Evolutionary conservation across 2,329 filamentous ascomycete species (phyloP).

Genomic region (Aspergillus japonicus): DNA sequence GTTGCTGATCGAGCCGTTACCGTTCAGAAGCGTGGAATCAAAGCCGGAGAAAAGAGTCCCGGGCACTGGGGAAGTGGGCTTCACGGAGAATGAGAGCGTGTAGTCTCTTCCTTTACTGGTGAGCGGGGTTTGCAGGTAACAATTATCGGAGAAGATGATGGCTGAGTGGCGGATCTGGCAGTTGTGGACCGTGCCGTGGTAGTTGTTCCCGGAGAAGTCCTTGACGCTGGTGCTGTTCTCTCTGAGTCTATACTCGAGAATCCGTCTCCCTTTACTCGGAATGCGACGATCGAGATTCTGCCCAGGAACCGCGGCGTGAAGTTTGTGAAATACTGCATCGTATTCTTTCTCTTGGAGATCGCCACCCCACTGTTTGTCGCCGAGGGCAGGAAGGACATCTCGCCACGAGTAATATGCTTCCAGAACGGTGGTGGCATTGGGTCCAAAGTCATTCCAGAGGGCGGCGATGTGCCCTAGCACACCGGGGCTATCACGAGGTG

Average conservation of each 20-base stretch:
- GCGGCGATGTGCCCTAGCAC: conserved; percentile 50
- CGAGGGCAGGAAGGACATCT: conserved; percentile 46
- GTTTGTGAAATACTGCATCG: conserved; percentile 35
- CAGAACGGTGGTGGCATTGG: conserved; percentile 49
- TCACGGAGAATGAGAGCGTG: conserved; percentile 51
- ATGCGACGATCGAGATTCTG: conserved; percentile 40
- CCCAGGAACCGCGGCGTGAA: conserved; percentile 45
- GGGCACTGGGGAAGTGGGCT: conserved; percentile 33
- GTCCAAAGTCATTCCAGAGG: conserved; percentile 54
- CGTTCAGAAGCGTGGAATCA: conserved; percentile 44
- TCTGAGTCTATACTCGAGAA: conserved; percentile 1
- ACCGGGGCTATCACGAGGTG: conserved; percentile 37
- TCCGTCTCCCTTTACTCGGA: background rate
- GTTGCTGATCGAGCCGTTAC: conserved; percentile 35
- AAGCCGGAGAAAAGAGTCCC: conserved; percentile 44
- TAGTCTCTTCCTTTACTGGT: conserved; percentile 56
- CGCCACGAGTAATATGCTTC: conserved; percentile 53
- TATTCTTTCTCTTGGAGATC: conserved; percentile 46
- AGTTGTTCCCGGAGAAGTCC: background rate
- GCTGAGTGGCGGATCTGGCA: conserved; percentile 20
- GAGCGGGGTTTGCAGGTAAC: conserved; percentile 49
- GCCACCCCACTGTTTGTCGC: conserved; percentile 57
- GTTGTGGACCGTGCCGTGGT: background rate
- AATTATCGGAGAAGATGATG: conserved; percentile 37
- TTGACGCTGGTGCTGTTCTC: background rate